phyloP scores from a whole-genome alignment of 2,329 filamentous ascomycete species.

The Sclerotinia trifoliorum region DNA sequence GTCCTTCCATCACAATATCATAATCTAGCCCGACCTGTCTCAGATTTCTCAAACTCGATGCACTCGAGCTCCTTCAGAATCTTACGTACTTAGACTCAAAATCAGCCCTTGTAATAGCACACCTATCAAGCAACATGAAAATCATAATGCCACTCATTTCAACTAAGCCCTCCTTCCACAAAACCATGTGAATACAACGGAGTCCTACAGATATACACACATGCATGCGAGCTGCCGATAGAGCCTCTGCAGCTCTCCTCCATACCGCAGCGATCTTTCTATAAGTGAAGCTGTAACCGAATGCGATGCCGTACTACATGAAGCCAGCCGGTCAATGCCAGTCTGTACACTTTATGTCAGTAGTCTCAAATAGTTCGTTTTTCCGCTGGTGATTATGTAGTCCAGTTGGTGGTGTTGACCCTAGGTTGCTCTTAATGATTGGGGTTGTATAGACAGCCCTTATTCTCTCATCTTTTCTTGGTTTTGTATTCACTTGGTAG shows the following conservation, averaged over 20 bases:
- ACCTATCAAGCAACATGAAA: neutral
- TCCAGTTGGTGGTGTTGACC: no score
- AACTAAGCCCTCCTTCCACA: no score
- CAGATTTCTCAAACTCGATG: no score
- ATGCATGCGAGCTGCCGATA: neutral
- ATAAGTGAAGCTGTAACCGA: neutral
- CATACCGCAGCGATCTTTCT: neutral
- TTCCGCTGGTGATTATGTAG: neutral
- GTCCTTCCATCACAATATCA: no score
- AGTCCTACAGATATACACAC: neutral
- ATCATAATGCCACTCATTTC: no score
- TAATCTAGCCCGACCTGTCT: no score
- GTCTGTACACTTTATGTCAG: neutral
- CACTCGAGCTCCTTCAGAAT: no score
- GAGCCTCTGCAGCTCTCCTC: neutral
- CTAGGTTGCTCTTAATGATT: no score
- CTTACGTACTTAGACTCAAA: no score
- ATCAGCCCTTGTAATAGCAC: neutral
- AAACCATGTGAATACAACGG: neutral
- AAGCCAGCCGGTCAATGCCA: neutral
- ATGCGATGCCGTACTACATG: neutral
- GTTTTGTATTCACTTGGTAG: no score
- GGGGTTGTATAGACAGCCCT: no score
- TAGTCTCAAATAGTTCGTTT: neutral
- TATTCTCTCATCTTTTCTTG: no score